A percentile compares a stretch with the other conserved stretches of the same genome.
Evolutionary conservation across 164 flowering plant species (phyloP).

Genomic region (Piper betle): DNA sequence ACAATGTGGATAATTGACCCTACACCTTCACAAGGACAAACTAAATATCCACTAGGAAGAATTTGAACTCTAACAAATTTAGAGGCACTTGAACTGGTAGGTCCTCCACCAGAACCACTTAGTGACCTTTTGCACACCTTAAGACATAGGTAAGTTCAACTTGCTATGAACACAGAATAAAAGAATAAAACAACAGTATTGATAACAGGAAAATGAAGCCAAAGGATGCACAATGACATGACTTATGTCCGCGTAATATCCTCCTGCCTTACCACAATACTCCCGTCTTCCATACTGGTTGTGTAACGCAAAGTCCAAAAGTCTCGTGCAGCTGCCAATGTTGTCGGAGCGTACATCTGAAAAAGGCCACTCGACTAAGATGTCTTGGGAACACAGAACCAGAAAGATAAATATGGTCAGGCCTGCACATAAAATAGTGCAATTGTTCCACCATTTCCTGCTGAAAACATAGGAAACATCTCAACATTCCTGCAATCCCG

Average conservation of each 20-base stretch:
- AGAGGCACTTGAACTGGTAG: slow-evolving; percentile 48
- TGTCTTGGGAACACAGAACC: not conserved
- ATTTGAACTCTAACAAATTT: slow-evolving; percentile 84
- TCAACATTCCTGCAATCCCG: slow-evolving; percentile 94
- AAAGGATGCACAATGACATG: not conserved
- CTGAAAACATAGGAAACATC: slow-evolving; percentile 68
- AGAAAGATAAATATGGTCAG: slow-evolving; percentile 1
- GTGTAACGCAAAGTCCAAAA: slow-evolving; percentile 94
- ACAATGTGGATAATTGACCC: slow-evolving; percentile 91
- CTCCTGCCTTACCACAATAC: slow-evolving; percentile 63
- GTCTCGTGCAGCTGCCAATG: slow-evolving; percentile 87
- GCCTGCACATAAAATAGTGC: slow-evolving; percentile 94
- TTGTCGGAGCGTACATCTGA: slow-evolving; percentile 87
- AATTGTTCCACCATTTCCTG: slow-evolving; percentile 87
- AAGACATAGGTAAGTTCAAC: not conserved
- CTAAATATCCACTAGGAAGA: slow-evolving; percentile 87
- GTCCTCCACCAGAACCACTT: slow-evolving; percentile 75
- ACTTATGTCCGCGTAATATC: not conserved
- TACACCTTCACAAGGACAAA: slow-evolving; percentile 90
- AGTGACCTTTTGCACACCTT: slow-evolving; percentile 94
- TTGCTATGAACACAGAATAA: not conserved
- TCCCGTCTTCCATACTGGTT: slow-evolving; percentile 72
- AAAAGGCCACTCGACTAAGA: not conserved
- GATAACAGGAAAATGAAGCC: not conserved
- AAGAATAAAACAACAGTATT: not conserved